Conservation (phyloP, 345 rosid species). For the Rhizophora apiculata region DNA sequence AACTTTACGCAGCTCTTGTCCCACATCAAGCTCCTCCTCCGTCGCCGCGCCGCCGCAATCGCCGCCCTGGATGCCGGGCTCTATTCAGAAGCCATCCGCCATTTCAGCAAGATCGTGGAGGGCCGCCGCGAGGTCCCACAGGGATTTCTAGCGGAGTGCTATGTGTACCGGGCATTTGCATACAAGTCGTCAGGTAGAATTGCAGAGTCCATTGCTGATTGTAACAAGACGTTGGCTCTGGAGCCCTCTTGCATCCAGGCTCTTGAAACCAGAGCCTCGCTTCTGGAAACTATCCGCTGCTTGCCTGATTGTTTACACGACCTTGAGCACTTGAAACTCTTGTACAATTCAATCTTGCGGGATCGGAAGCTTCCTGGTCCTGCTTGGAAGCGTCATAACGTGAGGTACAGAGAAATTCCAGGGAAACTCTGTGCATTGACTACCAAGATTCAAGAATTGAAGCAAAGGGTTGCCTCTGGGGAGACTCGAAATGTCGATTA, state of each 20-base stretch:
- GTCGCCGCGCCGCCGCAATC: slow-evolving; percentile 83
- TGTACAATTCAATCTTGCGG: slow-evolving; percentile 79
- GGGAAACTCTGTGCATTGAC: slow-evolving; percentile 71
- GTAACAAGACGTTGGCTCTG: slow-evolving; percentile 84
- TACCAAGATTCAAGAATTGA: slow-evolving; percentile 55
- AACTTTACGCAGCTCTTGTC: slow-evolving; percentile 61
- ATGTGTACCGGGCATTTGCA: slow-evolving; percentile 77
- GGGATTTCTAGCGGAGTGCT: slow-evolving; percentile 86
- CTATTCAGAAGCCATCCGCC: slow-evolving; percentile 81
- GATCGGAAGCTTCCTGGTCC: slow-evolving; percentile 95
- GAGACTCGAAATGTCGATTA: slow-evolving; percentile 82
- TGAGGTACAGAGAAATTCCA: slow-evolving; percentile 80
- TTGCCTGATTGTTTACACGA: slow-evolving; percentile 88
- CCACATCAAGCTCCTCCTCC: slow-evolving; percentile 77
- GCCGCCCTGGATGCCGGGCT: slow-evolving; percentile 88
- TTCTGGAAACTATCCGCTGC: slow-evolving; percentile 77
- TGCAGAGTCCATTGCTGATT: slow-evolving; percentile 85
- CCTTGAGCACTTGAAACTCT: slow-evolving; percentile 82
- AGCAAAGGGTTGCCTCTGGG: slow-evolving; percentile 71
- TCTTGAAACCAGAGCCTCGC: slow-evolving; percentile 79
- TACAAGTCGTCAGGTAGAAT: slow-evolving; percentile 68
- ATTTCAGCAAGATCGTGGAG: slow-evolving; percentile 82
- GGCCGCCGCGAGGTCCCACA: slow-evolving; percentile 87
- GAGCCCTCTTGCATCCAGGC: slow-evolving; percentile 82
- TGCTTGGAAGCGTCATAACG: slow-evolving; percentile 84